Conservation (phyloP, 345 rosid genomes). For the rapeseed (Brassica napus) region DNA sequence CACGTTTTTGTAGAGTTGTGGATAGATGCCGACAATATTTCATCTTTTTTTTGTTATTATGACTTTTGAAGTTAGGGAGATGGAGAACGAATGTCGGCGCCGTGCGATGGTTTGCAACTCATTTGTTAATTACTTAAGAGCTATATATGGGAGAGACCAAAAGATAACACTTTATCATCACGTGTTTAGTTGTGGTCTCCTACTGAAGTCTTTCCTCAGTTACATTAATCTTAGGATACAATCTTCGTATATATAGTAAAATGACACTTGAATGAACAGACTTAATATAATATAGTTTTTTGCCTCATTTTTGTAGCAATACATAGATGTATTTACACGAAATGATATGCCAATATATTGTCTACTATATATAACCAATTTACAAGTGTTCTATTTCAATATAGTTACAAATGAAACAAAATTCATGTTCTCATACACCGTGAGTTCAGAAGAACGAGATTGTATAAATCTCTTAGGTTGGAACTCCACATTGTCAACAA, state of each 20-base stretch:
- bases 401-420: not conserved
- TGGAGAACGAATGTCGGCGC: constrained; percentile 33
- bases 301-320: not conserved
- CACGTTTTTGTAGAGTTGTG: constrained; percentile 28
- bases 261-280: not conserved
- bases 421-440: not conserved
- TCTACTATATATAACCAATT: not conserved
- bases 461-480: not conserved
- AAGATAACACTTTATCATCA: constrained; percentile 6
- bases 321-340: not conserved
- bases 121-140: constrained; percentile 4
- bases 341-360: not conserved
- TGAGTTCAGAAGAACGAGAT: not conserved
- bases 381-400: not conserved
- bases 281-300: not conserved
- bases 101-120: constrained; percentile 34
- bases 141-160: constrained; percentile 1
- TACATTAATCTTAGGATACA: not conserved
- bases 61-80: constrained; percentile 28
- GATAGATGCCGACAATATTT: constrained; percentile 15
- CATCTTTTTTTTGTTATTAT: not conserved
- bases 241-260: not conserved
- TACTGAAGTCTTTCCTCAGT: not conserved
- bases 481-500: not conserved
- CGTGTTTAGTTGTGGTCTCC: constrained; percentile 3